Conservation (phyloP, 2,329 filamentous ascomycete genomes). For the Aspergillus sp. region DNA sequence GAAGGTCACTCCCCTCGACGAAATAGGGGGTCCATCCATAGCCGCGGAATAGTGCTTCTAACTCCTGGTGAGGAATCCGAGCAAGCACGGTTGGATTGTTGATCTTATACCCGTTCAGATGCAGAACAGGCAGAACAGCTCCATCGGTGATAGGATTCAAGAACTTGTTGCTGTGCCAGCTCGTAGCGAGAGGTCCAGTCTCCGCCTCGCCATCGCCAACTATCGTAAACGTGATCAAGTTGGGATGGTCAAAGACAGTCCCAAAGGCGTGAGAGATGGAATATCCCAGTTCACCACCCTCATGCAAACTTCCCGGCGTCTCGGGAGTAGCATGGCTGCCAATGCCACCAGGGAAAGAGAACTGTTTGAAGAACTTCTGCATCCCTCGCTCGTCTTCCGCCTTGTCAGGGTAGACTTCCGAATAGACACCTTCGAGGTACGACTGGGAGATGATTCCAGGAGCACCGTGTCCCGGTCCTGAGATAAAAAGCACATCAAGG, state of each 20-base stretch:
- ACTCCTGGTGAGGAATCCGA: constrained; percentile 71
- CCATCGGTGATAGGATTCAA: constrained; percentile 76
- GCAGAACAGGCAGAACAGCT: constrained; percentile 73
- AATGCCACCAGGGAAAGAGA: constrained; percentile 78
- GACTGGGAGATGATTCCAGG: constrained; percentile 74
- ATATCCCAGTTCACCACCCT: constrained; percentile 81
- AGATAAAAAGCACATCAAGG: constrained; percentile 70
- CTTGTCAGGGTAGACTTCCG: constrained; percentile 74
- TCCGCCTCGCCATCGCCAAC: constrained; percentile 81
- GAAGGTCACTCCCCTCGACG: constrained; percentile 71
- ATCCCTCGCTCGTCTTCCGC: constrained; percentile 67
- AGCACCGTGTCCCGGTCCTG: constrained; percentile 75
- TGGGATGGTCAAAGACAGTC: constrained; percentile 71
- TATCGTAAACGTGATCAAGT: constrained; percentile 74
- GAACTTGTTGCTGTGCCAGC: constrained; percentile 82
- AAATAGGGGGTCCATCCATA: constrained; percentile 81
- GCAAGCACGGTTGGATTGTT: constrained; percentile 75
- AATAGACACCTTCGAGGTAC: constrained; percentile 75
- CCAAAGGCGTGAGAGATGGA: constrained; percentile 78
- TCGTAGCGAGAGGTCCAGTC: constrained; percentile 74
- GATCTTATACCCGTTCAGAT: constrained; percentile 84
- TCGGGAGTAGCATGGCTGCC: constrained; percentile 77
- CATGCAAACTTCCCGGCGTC: constrained; percentile 73
- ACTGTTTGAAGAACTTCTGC: constrained; percentile 77
- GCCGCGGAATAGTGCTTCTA: constrained; percentile 67